Evolutionary conservation across 1,284 basidiomycete genomes (phyloP), one percentile per base, ranked within the genome.

Genomic region (Veloboletus limbatus): DNA sequence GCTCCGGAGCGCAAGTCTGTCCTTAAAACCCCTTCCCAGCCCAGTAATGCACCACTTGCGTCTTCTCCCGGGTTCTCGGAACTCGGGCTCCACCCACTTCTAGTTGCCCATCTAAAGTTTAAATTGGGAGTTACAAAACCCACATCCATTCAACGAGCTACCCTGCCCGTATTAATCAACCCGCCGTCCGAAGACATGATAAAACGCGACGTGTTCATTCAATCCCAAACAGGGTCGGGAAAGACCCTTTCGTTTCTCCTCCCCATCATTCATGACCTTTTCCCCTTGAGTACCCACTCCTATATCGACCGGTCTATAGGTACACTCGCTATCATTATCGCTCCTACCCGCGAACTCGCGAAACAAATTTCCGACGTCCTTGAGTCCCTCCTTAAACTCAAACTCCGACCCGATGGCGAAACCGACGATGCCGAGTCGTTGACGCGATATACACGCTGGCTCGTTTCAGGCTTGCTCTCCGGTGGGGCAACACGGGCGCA

Each of bases 161-260:
- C 88, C 2, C 73, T 99, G 16, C 85, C 92, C 5, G 74, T 82
- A 32, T 77, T 97, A 36, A 72, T 94, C 2, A 69, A 73, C 10
- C 60, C 68, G 2, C 49, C 69, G 3, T 66, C 75, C 1, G 57
- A 69, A 37, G 70, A 70, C 27, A 69, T 68, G 40, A 57, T 62
- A 17, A 69, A 69, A 21, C 77, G 88, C 46, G 97, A 99, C 67
- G 81, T 92, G 13, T 94, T 99, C 63, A 89, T 99, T 44, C 95
- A 98, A 65, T 92, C 93, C 5, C 96, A 99, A 66, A 99, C 97
- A 0, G 97, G 97, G 49, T 98, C 95, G 0, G 97, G 97, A 57
- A 99, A 99, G 72, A 99, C 96, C 0, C 74, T 99, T 18, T 82
- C 96, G 3, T 99, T 92, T 70, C 80, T 99, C 14, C 80, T 99